These are phyloP conservation scores for Coemansia sp. DNA, from an alignment of 192 early-diverging fungal genomes.

Conservation along the genomic window DNA sequence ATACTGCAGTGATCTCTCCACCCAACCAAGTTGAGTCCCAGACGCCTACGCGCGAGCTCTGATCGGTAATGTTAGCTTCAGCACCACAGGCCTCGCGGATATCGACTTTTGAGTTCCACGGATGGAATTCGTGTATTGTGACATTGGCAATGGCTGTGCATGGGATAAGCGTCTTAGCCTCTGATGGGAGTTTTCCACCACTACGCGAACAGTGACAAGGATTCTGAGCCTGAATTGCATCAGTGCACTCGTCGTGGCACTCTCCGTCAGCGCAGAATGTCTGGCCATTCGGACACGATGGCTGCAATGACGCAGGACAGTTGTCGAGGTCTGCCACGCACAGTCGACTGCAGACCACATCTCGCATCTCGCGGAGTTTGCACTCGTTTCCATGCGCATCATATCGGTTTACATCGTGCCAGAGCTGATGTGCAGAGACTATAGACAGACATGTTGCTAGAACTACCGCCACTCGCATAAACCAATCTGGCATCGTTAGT, in stretches of 20 bases:
- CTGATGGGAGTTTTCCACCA: slow-evolving; percentile 24
- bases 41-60: slow-evolving; percentile 25
- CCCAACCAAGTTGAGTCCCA: slow-evolving; percentile 30
- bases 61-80: slow-evolving; percentile 15
- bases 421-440: slow-evolving; percentile 20
- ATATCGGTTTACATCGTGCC: slow-evolving; percentile 55
- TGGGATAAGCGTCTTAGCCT: slow-evolving; percentile 17
- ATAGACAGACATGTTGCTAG: not conserved
- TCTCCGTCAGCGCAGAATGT: slow-evolving; percentile 55
- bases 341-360: slow-evolving; percentile 44
- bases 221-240: slow-evolving; percentile 24
- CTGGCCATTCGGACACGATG: slow-evolving; percentile 37
- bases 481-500: not conserved
- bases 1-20: slow-evolving; percentile 19
- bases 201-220: slow-evolving; percentile 48
- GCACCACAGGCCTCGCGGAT: slow-evolving; percentile 37
- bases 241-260: slow-evolving; percentile 50
- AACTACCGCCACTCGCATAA: not conserved
- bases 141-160: slow-evolving; percentile 37
- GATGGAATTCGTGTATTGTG: slow-evolving; percentile 47
- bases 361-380: slow-evolving; percentile 28
- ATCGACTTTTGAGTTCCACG: slow-evolving; percentile 30
- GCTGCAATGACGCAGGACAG: slow-evolving; percentile 37
- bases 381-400: slow-evolving; percentile 56
- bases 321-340: slow-evolving; percentile 35